Conservation (phyloP, 2,329 filamentous ascomycete genomes). For the Magnaporthiopsis incrustans region DNA sequence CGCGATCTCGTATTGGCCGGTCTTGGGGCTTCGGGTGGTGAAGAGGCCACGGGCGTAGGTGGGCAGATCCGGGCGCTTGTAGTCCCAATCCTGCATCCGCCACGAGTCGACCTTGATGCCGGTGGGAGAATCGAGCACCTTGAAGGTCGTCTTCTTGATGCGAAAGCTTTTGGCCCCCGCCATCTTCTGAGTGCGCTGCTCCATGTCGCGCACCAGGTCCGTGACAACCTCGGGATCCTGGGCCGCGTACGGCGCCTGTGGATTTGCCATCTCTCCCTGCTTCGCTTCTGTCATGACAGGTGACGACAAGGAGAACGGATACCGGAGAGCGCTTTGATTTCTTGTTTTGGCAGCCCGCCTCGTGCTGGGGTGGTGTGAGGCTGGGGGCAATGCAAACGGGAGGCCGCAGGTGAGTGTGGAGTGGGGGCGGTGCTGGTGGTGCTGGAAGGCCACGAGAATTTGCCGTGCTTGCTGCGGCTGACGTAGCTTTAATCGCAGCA, state of each 20-base stretch:
- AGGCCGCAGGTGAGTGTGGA: neutral
- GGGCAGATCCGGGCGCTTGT: slow-evolving; percentile 78
- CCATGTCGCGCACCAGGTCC: slow-evolving; percentile 56
- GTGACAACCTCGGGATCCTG: slow-evolving; percentile 65
- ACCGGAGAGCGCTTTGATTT: neutral
- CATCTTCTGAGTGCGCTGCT: slow-evolving; percentile 39
- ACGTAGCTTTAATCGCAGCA: neutral
- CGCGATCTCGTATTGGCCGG: slow-evolving; percentile 66
- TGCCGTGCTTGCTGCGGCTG: too few relatives aligned
- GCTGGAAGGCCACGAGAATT: neutral
- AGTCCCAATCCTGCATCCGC: slow-evolving; percentile 92
- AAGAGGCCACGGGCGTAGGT: slow-evolving; percentile 93
- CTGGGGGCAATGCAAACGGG: neutral
- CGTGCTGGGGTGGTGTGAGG: neutral
- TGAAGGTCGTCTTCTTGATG: slow-evolving; percentile 74
- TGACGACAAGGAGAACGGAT: neutral
- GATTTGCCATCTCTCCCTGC: slow-evolving; percentile 14
- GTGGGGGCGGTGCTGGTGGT: neutral
- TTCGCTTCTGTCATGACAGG: neutral
- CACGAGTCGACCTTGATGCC: slow-evolving; percentile 75
- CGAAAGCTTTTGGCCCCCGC: slow-evolving; percentile 54
- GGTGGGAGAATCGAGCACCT: slow-evolving; percentile 53
- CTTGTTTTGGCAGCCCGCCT: neutral
- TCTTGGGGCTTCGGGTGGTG: slow-evolving; percentile 58
- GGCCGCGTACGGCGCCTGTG: slow-evolving; percentile 50